These are phyloP conservation scores for Curvularia sp. DNA, from an alignment of 2,329 filamentous ascomycete species.

Conservation along the genomic window DNA sequence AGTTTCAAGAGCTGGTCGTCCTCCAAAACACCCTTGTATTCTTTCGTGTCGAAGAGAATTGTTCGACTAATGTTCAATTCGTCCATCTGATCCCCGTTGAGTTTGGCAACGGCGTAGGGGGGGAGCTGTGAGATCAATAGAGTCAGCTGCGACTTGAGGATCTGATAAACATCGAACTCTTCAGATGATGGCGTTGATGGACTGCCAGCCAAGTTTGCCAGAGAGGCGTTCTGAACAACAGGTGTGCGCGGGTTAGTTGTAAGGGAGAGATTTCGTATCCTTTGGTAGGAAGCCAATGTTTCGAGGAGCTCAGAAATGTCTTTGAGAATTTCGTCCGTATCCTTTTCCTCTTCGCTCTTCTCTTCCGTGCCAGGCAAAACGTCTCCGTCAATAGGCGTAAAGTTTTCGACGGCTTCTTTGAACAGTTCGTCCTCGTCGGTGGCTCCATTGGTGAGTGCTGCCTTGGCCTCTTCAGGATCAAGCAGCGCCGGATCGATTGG, in stretches of 20 bases:
- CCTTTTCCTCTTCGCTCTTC: slow-evolving; percentile 62
- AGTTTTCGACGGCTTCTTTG: slow-evolving; percentile 50
- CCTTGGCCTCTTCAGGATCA: slow-evolving; percentile 49
- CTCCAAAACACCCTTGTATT: slow-evolving; percentile 81
- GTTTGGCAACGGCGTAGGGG: slow-evolving; percentile 83
- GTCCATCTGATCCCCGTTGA: slow-evolving; percentile 85
- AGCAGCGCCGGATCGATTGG: slow-evolving; percentile 59
- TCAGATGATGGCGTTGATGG: slow-evolving; percentile 69
- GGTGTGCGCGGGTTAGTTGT: slow-evolving; percentile 71
- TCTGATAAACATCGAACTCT: slow-evolving; percentile 70
- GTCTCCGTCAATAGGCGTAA: slow-evolving; percentile 40
- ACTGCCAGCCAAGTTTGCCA: slow-evolving; percentile 61
- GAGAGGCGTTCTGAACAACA: slow-evolving; percentile 71
- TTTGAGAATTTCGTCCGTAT: slow-evolving; percentile 72
- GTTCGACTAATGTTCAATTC: slow-evolving; percentile 83
- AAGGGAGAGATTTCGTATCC: slow-evolving; percentile 75
- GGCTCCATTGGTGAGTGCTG: slow-evolving; percentile 47
- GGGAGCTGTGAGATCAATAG: slow-evolving; percentile 78
- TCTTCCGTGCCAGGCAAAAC: slow-evolving; percentile 34
- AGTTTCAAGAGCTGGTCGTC: slow-evolving; percentile 70
- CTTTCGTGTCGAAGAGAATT: slow-evolving; percentile 74
- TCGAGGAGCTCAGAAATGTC: slow-evolving; percentile 79
- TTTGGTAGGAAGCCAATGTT: slow-evolving; percentile 78
- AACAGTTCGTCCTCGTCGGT: slow-evolving; percentile 47
- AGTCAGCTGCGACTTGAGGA: slow-evolving; percentile 76